Conservation (phyloP, 108 stramenopile species). For the Cyclotella atomus region DNA sequence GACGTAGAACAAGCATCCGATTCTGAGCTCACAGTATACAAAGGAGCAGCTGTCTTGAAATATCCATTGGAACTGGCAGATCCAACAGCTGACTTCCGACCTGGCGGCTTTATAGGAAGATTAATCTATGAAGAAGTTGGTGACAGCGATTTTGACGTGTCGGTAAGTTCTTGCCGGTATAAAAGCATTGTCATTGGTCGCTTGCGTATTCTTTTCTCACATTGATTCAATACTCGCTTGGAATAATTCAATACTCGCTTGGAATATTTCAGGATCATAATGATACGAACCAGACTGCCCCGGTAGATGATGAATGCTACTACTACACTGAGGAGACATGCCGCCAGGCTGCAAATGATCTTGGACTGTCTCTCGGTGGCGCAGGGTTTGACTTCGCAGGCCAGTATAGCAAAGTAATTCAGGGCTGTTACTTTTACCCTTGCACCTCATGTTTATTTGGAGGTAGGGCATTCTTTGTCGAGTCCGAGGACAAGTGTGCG, state of each 20-base stretch:
- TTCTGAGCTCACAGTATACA: conserved; percentile 22
- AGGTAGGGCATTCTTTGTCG: conserved; percentile 23
- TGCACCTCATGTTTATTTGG: conserved; percentile 31
- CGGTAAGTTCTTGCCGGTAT: conserved; percentile 5
- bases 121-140: conserved; percentile 10
- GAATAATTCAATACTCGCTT: no score
- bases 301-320: conserved; percentile 7
- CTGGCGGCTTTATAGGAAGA: conserved; percentile 24
- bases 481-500: neutral
- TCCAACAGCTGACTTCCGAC: conserved; percentile 16
- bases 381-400: conserved; percentile 21
- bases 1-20: conserved; percentile 17
- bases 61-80: conserved; percentile 26
- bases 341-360: conserved; percentile 11
- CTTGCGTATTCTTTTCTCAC: neutral
- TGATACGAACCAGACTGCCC: neutral
- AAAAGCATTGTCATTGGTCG: no score
- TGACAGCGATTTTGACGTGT: neutral
- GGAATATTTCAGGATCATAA: neutral
- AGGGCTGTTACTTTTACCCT: conserved; percentile 24
- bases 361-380: conserved; percentile 22
- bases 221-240: neutral
- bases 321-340: conserved; percentile 33
- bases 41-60: conserved; percentile 16
- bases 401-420: conserved; percentile 5